phyloP scores from a whole-genome alignment of 331 rosid genomes.

The Ulmus americana region DNA sequence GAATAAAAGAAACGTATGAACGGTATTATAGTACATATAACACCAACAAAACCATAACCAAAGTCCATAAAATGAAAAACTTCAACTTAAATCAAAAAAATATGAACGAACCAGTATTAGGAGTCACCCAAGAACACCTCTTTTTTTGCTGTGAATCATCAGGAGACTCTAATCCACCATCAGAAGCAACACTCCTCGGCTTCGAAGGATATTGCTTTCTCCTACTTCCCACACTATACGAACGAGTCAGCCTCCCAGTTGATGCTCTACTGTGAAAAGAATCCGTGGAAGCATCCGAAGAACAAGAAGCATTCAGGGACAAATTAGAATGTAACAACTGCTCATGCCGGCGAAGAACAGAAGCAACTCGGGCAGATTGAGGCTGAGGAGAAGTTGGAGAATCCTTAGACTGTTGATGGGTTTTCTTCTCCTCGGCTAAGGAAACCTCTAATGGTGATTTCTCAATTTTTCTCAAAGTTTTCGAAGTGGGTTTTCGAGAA shows the following conservation, averaged over 20 bases:
- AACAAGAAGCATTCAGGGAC: conserved; percentile 73
- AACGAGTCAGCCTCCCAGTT: conserved; percentile 67
- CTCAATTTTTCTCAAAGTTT: conserved; percentile 53
- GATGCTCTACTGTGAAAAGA: conserved; percentile 78
- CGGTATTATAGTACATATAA: not conserved
- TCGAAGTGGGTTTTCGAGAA: conserved; percentile 47
- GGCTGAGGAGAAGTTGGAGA: conserved; percentile 44
- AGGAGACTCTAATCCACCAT: conserved; percentile 50
- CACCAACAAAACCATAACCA: conserved; percentile 1
- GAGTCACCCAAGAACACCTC: conserved; percentile 85
- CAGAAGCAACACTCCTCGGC: conserved; percentile 76
- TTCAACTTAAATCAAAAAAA: conserved; percentile 10
- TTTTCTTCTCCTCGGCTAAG: conserved; percentile 51
- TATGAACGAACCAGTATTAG: conserved; percentile 63
- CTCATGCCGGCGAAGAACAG: conserved; percentile 68
- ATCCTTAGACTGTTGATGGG: conserved; percentile 31
- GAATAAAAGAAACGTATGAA: not conserved
- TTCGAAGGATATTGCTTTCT: conserved; percentile 52
- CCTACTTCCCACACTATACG: conserved; percentile 48
- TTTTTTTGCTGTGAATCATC: conserved; percentile 48
- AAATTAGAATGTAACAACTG: conserved; percentile 61
- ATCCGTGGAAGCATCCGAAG: conserved; percentile 83
- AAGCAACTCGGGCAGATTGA: conserved; percentile 45
- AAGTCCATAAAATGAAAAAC: not conserved
- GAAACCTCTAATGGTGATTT: conserved; percentile 41